Evolutionary conservation across 202 grass and related monocot genomes (phyloP), one percentile per base, ranked within the genome.

Genomic region (Carex arenaria): DNA sequence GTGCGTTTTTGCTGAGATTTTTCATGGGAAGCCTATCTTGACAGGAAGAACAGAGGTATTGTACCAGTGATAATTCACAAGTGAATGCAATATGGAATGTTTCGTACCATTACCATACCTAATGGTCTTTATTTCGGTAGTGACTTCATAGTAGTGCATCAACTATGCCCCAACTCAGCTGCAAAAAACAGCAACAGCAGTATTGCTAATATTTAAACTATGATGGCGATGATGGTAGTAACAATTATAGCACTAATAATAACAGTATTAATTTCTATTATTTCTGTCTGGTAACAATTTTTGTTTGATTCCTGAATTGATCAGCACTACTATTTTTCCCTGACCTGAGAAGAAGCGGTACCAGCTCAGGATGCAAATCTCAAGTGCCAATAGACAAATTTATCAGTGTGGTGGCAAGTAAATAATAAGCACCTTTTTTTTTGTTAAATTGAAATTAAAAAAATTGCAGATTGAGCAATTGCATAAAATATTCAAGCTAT

Each of bases 401-500:
- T 59, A 78, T 12, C 20, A 38, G 18, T 55, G 5, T 32, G 7
- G 49, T 32, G 22, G 22, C 32, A 76, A 32, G 30, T 56, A 57
- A 78, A 31, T 78, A 78, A 59, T 77, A 38, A n/a, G 2, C 10
- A 36, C 53, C 54, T 40, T 77, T 69, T 26, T 26, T 34, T 43
- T 67, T 74, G 47, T 28, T 72, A 5, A 55, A 32, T 75, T 32
- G 23, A 54, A 75, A 75, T 75, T 60, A 31, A 19, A 57, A 72
- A 10, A 20, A 34, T 90, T 89, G 67, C 83, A 99, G 96, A 93
- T 99, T 72, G 96, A 99, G 83, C 96, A 99, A 74, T 82, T 99
- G 64, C 96, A 99, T 85, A 99, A 94, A 84, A 99, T 99, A 73
- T 99, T 96, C 82, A 99, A 95, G 90, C 69, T 99, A 55, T 99